Percentiles rank a stretch among this genome's conserved stretches.
phyloP scores from a whole-genome alignment of 768 basidiomycete species.

The Hypholoma sublateritium region DNA sequence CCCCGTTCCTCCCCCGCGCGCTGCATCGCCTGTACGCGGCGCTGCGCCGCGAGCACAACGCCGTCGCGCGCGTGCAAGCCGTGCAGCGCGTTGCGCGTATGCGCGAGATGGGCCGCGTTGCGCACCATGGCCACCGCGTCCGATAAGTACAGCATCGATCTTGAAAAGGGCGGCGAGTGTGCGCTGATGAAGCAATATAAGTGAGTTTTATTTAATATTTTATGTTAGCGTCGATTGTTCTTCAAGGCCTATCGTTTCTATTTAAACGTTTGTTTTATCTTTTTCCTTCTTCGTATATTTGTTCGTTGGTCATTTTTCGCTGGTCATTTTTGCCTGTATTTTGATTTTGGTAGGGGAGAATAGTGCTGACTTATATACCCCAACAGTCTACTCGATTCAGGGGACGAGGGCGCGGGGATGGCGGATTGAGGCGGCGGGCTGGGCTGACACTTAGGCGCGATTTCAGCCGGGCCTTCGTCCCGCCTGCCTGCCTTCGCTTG shows the following conservation, averaged over 20 bases:
- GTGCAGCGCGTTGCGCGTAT: slow-evolving; percentile 66
- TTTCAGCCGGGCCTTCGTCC: neutral
- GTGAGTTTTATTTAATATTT: slow-evolving; percentile 28
- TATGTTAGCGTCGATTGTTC: too few relatives aligned
- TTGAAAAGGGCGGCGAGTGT: slow-evolving; percentile 96
- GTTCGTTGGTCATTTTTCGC: too few relatives aligned
- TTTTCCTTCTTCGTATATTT: too few relatives aligned
- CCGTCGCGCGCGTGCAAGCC: slow-evolving; percentile 70
- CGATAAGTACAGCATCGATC: slow-evolving; percentile 92
- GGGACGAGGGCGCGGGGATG: slow-evolving; percentile 18
- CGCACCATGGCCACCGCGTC: too few relatives aligned
- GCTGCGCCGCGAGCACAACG: slow-evolving; percentile 68
- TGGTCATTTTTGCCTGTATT: too few relatives aligned
- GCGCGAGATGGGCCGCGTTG: slow-evolving; percentile 51
- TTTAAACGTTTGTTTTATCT: too few relatives aligned
- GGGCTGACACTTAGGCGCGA: neutral
- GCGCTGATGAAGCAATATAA: slow-evolving; percentile 93
- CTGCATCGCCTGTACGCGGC: slow-evolving; percentile 57
- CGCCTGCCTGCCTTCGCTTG: too few relatives aligned
- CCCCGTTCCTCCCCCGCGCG: slow-evolving; percentile 36
- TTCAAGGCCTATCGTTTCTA: too few relatives aligned
- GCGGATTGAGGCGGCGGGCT: neutral
- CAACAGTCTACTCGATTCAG: slow-evolving; percentile 33
- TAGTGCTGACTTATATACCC: too few relatives aligned
- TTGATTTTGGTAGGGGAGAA: too few relatives aligned